Evolutionary conservation across 2,329 filamentous ascomycete genomes (phyloP), one percentile per base, ranked within the genome.

Genomic region (Diaporthe vaccinii): DNA sequence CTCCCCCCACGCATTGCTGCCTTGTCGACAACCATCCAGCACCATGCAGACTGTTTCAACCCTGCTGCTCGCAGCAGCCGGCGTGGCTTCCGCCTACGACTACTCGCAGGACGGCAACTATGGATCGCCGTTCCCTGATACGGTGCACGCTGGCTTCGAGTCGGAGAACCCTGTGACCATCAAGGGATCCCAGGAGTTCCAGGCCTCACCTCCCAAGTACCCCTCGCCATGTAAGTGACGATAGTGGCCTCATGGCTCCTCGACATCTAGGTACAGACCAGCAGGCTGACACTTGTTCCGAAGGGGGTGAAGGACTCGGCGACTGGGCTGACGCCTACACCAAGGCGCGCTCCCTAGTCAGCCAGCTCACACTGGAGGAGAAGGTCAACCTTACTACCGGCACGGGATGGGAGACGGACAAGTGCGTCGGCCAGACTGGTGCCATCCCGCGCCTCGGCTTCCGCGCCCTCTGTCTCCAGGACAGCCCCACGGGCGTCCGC

Each of bases 321-420:
- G 81, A 79, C 49, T 94, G 93, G 92, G 87, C 86, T 9, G 87
- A 87, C 25, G 92, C 93, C 17, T 92, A 94, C 80, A 83, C 84
- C 17, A 91, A 91, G 80, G 93, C 93, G 0, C 87, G 89, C 58
- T 88, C 88, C 10, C 93, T 95, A 76, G 92, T 95, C 28, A 88
- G 88, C 44, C 87, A 91, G 78, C 85, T 95, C 80, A 94, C 93
- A 2, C 84, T 95, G 69, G 84, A 90, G 7, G 93, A 95, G 83
- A 95, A 95, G 83, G 92, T 95, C 80, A 95, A 95, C 81, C 82
- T 95, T 76, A 95, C 93, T 6, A 95, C 93, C 8, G 93, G 93
- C 78, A 89, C 91, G 68, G 93, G 93, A 80, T 93, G 83, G 78
- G 78, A 84, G 72, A 80, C 81, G 1, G 81, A 84, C 55, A 72